A percentile compares a stretch with the other conserved stretches of the same genome.
Conservation (phyloP, 805 yeast genomes). For the Zygosaccharomyces rouxii region DNA sequence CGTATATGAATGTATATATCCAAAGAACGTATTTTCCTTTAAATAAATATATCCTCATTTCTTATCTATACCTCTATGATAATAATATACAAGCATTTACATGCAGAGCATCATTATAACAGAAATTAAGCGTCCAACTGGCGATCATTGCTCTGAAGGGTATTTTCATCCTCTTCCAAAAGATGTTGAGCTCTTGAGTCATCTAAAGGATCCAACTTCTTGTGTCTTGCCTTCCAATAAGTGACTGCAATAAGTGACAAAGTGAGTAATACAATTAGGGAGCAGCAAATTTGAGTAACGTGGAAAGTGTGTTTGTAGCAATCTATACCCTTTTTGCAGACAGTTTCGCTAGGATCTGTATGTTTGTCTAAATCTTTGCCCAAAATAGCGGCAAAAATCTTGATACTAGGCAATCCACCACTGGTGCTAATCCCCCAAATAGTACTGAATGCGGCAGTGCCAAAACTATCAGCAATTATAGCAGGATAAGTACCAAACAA, state of each 20-base stretch:
- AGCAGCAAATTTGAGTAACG: slow-evolving; percentile 25
- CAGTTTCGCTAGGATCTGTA: slow-evolving; percentile 39
- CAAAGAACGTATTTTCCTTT: neutral
- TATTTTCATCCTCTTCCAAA: slow-evolving; percentile 2
- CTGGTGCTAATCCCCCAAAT: slow-evolving; percentile 74
- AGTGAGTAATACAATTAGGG: slow-evolving; percentile 18
- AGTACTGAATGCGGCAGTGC: slow-evolving; percentile 62
- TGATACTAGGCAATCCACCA: slow-evolving; percentile 58
- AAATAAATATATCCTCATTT: neutral
- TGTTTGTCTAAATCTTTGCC: slow-evolving; percentile 50
- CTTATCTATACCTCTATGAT: neutral
- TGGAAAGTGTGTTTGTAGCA: slow-evolving; percentile 47
- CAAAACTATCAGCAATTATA: slow-evolving; percentile 66
- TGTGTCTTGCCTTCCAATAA: slow-evolving; percentile 6
- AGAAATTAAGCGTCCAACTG: neutral
- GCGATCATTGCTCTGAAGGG: neutral
- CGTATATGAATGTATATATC: slow-evolving; percentile 4
- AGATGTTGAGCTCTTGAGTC: neutral
- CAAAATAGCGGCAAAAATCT: slow-evolving; percentile 49
- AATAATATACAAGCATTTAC: neutral
- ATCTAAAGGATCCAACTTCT: neutral
- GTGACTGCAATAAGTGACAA: slow-evolving; percentile 20
- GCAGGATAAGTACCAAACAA: slow-evolving; percentile 74
- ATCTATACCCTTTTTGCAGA: slow-evolving; percentile 41
- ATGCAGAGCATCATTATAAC: neutral